Percentiles rank a stretch among this genome's conserved stretches.
phyloP scores from a whole-genome alignment of 139 green algal genomes.

The Asterochloris erici region DNA sequence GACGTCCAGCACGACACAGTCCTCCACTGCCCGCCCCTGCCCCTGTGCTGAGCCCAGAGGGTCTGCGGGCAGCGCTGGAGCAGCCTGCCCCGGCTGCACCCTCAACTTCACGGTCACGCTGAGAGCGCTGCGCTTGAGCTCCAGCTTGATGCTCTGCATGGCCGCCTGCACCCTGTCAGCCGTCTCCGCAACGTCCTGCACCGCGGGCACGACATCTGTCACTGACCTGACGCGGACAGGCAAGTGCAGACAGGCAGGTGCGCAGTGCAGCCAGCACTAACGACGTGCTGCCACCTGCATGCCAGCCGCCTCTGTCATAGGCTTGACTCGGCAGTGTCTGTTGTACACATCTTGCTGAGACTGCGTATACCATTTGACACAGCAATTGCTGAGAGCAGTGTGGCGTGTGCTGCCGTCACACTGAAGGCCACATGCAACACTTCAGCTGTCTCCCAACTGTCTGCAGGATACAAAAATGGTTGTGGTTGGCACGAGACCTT shows the following conservation, averaged over 20 bases:
- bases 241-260: not conserved
- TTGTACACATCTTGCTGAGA: too few species aligned
- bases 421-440: too few species aligned
- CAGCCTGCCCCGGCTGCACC: not conserved
- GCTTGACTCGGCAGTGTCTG: too few species aligned
- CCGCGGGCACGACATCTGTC: not conserved
- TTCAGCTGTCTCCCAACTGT: too few species aligned
- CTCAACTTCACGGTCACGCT: constrained; percentile 2
- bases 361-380: too few species aligned
- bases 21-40: not conserved
- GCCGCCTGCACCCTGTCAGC: constrained; percentile 4
- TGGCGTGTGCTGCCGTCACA: too few species aligned
- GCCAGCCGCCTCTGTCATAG: too few species aligned
- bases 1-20: constrained; percentile 4
- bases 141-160: not conserved
- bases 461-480: too few species aligned
- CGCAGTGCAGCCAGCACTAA: not conserved
- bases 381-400: too few species aligned
- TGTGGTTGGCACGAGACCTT: too few species aligned
- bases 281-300: not conserved
- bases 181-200: constrained; percentile 29
- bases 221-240: not conserved
- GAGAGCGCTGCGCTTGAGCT: constrained; percentile 12
- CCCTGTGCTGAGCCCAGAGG: not conserved
- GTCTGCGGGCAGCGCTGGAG: not conserved